Evolutionary conservation across 768 basidiomycete genomes (phyloP).

Genomic region (Asterophora lycoperdoides): DNA sequence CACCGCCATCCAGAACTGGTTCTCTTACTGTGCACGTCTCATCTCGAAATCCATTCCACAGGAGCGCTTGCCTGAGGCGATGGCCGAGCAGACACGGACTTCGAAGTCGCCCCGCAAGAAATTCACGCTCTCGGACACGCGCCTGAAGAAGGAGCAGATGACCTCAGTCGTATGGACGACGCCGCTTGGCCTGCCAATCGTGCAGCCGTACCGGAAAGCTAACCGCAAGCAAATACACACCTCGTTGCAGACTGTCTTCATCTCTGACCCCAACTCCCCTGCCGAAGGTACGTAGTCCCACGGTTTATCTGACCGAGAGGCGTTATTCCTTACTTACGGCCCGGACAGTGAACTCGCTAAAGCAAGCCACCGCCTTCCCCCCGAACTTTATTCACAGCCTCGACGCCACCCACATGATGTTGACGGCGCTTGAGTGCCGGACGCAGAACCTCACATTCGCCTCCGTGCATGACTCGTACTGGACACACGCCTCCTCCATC

Average conservation of each 20-base stretch:
- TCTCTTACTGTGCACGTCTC: constrained; percentile 75
- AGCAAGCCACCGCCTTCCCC: constrained; percentile 96
- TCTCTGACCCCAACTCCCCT: constrained; percentile 78
- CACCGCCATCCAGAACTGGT: constrained; percentile 86
- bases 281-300: constrained; percentile 49
- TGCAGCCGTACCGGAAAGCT: constrained; percentile 89
- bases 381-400: constrained; percentile 98
- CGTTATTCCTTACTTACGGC: constrained; percentile 3
- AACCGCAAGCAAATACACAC: constrained; percentile 84
- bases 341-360: constrained; percentile 62
- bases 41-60: constrained; percentile 84
- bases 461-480: constrained; percentile 98
- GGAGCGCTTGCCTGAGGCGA: constrained; percentile 52
- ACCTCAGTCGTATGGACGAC: constrained; percentile 96
- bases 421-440: constrained; percentile 89
- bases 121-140: constrained; percentile 25
- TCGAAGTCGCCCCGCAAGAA: constrained; percentile 13
- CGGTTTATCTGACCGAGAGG: neutral
- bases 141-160: constrained; percentile 86
- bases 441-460: constrained; percentile 79
- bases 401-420: constrained; percentile 98
- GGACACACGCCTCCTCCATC: constrained; percentile 89
- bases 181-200: constrained; percentile 89
- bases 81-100: constrained; percentile 19
- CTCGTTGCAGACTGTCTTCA: constrained; percentile 79